Evolutionary conservation across 1,284 basidiomycete genomes (phyloP).

Genomic region (Leucoagaricus sp.): DNA sequence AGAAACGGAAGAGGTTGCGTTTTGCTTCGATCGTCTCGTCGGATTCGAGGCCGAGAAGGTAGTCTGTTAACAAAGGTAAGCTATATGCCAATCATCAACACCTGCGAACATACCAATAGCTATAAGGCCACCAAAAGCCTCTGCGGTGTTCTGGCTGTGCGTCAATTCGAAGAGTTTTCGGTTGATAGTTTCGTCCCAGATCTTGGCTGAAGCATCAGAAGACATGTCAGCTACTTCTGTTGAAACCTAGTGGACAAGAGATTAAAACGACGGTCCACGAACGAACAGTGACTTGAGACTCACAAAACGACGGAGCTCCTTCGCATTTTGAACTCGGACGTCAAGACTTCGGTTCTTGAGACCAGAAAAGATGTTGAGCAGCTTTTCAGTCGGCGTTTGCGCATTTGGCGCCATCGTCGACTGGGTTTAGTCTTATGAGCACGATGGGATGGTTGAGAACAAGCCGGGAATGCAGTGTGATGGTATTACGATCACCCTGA

Average conservation of each 20-base stretch:
- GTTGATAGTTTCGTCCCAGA: conserved; percentile 84
- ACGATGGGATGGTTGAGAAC: neutral
- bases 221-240: conserved; percentile 75
- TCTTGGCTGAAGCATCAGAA: conserved; percentile 71
- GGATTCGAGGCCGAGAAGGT: conserved; percentile 68
- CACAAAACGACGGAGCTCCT: conserved; percentile 73
- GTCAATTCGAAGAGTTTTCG: conserved; percentile 80
- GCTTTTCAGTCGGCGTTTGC: conserved; percentile 25
- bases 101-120: conserved; percentile 70
- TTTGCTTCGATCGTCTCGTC: conserved; percentile 79
- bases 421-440: neutral
- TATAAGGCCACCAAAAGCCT: conserved; percentile 80
- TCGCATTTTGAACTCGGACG: conserved; percentile 61
- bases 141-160: conserved; percentile 73
- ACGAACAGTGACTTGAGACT: conserved; percentile 24
- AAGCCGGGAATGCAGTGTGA: neutral
- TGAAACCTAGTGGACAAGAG: conserved; percentile 51
- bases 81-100: conserved; percentile 5
- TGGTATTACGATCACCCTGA: neutral
- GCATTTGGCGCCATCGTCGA: conserved; percentile 11
- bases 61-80: conserved; percentile 47
- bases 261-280: conserved; percentile 14
- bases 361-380: conserved; percentile 65
- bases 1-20: conserved; percentile 81
- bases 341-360: conserved; percentile 66